Conservation (phyloP, 2,329 filamentous ascomycete genomes). For the Taxawa tesnikishii region DNA sequence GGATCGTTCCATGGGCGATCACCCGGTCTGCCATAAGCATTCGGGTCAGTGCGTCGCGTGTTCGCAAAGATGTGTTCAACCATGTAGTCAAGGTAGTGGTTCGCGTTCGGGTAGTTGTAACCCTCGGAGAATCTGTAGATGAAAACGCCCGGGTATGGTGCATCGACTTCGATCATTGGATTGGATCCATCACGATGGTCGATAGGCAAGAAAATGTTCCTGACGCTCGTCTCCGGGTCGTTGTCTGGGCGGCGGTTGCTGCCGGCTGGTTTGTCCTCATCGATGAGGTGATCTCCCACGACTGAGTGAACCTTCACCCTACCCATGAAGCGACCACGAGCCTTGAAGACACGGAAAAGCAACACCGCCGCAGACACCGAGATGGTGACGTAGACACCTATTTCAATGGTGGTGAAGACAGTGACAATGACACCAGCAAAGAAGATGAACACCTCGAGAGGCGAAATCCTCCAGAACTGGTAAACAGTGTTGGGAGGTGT, state of each 20-base stretch:
- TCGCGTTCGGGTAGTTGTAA: slow-evolving; percentile 92
- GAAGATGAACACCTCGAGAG: slow-evolving; percentile 83
- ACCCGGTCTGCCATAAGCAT: slow-evolving; percentile 43
- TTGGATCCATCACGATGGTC: slow-evolving; percentile 86
- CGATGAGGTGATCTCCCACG: slow-evolving; percentile 59
- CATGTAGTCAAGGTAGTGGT: slow-evolving; percentile 68
- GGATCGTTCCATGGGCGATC: slow-evolving; percentile 96
- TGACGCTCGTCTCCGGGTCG: slow-evolving; percentile 32
- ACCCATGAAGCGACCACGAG: slow-evolving; percentile 73
- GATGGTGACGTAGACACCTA: slow-evolving; percentile 84
- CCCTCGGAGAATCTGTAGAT: slow-evolving; percentile 92
- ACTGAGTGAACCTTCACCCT: slow-evolving; percentile 75
- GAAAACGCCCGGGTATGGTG: slow-evolving; percentile 83
- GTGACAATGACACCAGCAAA: slow-evolving; percentile 86
- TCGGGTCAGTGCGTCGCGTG: slow-evolving; percentile 64
- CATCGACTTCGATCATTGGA: slow-evolving; percentile 64
- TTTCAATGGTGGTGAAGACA: slow-evolving; percentile 77
- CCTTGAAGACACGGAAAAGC: slow-evolving; percentile 72
- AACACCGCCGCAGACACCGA: slow-evolving; percentile 63
- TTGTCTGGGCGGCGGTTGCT: background rate
- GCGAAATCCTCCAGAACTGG: slow-evolving; percentile 89
- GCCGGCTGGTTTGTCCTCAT: slow-evolving; percentile 39
- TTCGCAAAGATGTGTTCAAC: slow-evolving; percentile 33
- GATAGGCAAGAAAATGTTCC: slow-evolving; percentile 79
- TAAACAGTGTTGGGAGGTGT: slow-evolving; percentile 85